Percentiles rank a stretch among this genome's conserved stretches.
These are phyloP conservation scores for Groenewaldozyma auringiensis DNA, from an alignment of 1,139 yeast species.

Conservation along the genomic window DNA sequence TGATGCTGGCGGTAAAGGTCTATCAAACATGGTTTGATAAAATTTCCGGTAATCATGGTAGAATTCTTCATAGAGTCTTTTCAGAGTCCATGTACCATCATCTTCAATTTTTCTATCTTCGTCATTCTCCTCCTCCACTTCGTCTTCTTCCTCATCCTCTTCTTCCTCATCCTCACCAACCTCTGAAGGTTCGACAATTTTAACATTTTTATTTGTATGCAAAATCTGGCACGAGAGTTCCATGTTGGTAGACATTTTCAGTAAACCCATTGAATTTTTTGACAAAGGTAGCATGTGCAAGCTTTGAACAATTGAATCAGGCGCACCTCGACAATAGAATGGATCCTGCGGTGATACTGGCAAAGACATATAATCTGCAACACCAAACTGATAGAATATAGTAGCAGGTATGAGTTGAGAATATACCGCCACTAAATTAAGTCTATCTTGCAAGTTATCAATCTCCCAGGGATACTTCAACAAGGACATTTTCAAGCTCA, in stretches of 20 bases:
- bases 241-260: constrained; percentile 19
- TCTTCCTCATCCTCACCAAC: not conserved
- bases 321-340: constrained; percentile 15
- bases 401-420: constrained; percentile 40
- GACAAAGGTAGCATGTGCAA: constrained; percentile 9
- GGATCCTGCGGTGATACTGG: constrained; percentile 42
- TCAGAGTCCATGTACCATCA: constrained; percentile 6
- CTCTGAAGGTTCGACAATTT: constrained; percentile 1
- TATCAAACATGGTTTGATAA: constrained; percentile 13
- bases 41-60: constrained; percentile 12
- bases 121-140: constrained; percentile 10
- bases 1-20: not conserved
- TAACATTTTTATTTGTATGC: constrained; percentile 10
- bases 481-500: constrained; percentile 42
- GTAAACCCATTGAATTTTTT: constrained; percentile 5
- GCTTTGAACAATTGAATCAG: constrained; percentile 15
- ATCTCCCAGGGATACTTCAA: constrained; percentile 12
- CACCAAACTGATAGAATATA: constrained; percentile 40
- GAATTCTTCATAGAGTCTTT: constrained; percentile 2
- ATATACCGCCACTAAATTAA: constrained; percentile 34
- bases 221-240: constrained; percentile 20
- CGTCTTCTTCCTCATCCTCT: constrained; percentile 5
- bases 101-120: constrained; percentile 5
- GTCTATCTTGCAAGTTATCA: constrained; percentile 13
- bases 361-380: constrained; percentile 26